phyloP scores from a whole-genome alignment of 1,139 yeast species.

The Suhomyces bribrorum region DNA sequence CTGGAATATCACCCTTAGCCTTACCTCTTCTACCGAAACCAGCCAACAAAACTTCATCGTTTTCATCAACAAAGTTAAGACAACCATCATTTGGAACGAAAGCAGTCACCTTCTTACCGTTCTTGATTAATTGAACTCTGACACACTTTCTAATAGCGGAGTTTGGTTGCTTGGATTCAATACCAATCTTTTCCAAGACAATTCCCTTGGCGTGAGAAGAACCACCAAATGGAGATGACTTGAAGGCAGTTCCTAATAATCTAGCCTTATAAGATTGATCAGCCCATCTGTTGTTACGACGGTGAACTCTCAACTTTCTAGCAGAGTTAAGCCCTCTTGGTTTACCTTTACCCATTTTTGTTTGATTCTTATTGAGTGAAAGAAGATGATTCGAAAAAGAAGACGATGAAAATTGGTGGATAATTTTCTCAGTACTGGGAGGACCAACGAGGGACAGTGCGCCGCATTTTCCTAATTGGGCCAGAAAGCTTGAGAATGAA shows the following conservation, averaged over 20 bases:
- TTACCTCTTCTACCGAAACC: constrained; percentile 99
- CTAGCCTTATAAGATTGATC: constrained; percentile 97
- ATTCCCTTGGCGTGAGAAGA: constrained; percentile 99
- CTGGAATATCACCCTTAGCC: constrained; percentile 99
- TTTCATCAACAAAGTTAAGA: constrained; percentile 98
- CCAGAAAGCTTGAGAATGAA: constrained; percentile 1
- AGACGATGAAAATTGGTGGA: constrained; percentile 12
- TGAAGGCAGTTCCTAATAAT: constrained; percentile 99
- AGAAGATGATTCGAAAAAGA: constrained; percentile 11
- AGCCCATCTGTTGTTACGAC: constrained; percentile 99
- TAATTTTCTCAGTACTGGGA: constrained; percentile 8
- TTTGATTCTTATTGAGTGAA: constrained; percentile 12
- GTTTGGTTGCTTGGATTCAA: constrained; percentile 99
- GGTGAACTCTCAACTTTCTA: constrained; percentile 99
- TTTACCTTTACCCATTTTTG: constrained; percentile 83
- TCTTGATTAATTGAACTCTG: constrained; percentile 99
- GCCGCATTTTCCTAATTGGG: constrained; percentile 8
- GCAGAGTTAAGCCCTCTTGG: constrained; percentile 99
- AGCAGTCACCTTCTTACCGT: constrained; percentile 99
- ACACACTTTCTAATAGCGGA: constrained; percentile 99
- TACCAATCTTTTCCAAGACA: constrained; percentile 98
- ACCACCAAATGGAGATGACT: constrained; percentile 99
- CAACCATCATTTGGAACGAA: constrained; percentile 99
- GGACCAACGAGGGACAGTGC: constrained; percentile 2
- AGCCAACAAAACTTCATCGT: constrained; percentile 98